Base-by-base conservation (phyloP, 208 protist genomes). In the Leishmania tropica region DNA sequence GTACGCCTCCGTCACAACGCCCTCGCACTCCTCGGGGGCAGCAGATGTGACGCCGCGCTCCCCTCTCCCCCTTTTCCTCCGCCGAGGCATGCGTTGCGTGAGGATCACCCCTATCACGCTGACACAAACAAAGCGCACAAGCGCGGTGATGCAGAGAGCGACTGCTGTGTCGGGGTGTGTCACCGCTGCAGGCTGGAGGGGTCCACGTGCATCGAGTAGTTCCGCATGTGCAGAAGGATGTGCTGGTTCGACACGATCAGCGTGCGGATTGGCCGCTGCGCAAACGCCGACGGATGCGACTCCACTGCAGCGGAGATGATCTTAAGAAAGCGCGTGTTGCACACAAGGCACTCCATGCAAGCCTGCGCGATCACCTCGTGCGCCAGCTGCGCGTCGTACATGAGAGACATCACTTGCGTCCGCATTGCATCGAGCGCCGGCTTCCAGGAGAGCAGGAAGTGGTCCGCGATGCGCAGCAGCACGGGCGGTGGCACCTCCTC, bases 161-260 rank as follows among this genome's bases (percentile, higher is more conserved):
- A 40, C 31, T n/a, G 47, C 13, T 10, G 48, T 54, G 48, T 21
- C 1, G n/a, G 37, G 0, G 47, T 17, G 47, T 28, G n/a, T 76
- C 72, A 3, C 53, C 62, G 37, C 74, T 42, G 79, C 21, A 86
- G 10, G 17, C 51, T 70, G 40, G 83, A 54, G 28, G 75, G 24
- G 42, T 83, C 83, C 42, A 86, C n/a, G 35, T 79, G 85, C 31
- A 81, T 86, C 19, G 94, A 89, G 48, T 94, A 94, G 10, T 87
- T 92, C 28, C 92, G 88, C 90, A 97, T 94, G 85, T 97, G 90
- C 70, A 94, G 91, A 40, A 97, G 81, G 68, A 97, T 83, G 53
- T 89, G 81, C 60, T 97, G 92, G 80, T 97, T 96, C 15, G 90
- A 92, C 21, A 96, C 89, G 54, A 94, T 85, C 73, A 95, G 73